phyloP scores from a whole-genome alignment of 2,329 filamentous ascomycete species.

The Trichoderma semiorbis region DNA sequence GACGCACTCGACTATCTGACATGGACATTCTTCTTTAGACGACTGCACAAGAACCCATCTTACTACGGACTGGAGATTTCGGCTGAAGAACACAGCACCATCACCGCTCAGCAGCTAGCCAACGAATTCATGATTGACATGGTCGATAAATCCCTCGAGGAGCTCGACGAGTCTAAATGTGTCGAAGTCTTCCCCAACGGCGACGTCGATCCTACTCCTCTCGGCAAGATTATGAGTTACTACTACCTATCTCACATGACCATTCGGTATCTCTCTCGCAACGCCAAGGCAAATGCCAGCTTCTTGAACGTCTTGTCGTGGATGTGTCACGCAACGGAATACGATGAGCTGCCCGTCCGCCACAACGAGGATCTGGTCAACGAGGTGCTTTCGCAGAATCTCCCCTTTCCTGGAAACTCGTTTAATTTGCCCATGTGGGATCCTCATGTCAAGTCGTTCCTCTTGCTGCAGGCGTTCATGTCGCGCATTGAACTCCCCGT shows the following conservation, averaged over 20 bases:
- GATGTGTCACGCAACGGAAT: slow-evolving; percentile 93
- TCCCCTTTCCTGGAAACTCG: slow-evolving; percentile 59
- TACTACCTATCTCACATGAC: slow-evolving; percentile 97
- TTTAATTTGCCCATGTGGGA: slow-evolving; percentile 93
- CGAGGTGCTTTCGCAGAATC: slow-evolving; percentile 75
- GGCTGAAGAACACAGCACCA: slow-evolving; percentile 85
- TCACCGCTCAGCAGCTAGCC: slow-evolving; percentile 78
- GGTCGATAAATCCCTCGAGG: slow-evolving; percentile 79
- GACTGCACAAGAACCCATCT: slow-evolving; percentile 95
- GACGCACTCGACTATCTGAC: slow-evolving; percentile 96
- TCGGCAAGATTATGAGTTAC: slow-evolving; percentile 99
- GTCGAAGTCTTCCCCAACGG: slow-evolving; percentile 80
- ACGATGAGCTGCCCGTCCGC: slow-evolving; percentile 93
- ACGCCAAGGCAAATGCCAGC: slow-evolving; percentile 70
- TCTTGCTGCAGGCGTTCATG: slow-evolving; percentile 93
- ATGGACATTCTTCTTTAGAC: slow-evolving; percentile 99
- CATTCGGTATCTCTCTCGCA: slow-evolving; percentile 75
- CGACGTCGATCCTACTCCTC: slow-evolving; percentile 81
- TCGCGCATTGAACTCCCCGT: slow-evolving; percentile 89
- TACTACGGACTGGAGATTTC: slow-evolving; percentile 96
- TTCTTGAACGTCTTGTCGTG: slow-evolving; percentile 83
- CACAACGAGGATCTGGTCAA: slow-evolving; percentile 99
- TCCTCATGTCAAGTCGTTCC: slow-evolving; percentile 93
- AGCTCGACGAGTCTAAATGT: slow-evolving; percentile 81
- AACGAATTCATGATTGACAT: slow-evolving; percentile 94